Percentiles rank a stretch among this genome's conserved stretches.
Conservation (phyloP, 257 asterid species). For the Primulina eburnea region DNA sequence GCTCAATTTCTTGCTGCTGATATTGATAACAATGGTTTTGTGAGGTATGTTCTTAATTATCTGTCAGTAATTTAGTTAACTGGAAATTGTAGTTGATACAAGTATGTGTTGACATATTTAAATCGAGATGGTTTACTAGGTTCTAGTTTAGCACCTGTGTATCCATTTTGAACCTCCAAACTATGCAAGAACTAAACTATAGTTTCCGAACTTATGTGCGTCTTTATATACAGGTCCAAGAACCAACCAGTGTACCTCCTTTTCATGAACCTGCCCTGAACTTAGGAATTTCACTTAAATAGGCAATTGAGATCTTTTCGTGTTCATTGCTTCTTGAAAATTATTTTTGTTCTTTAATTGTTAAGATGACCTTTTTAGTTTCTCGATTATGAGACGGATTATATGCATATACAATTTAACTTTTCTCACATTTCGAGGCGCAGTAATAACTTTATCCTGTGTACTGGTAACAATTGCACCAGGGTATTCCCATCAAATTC, state of each 20-base stretch:
- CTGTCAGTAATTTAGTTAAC: conserved; percentile 9
- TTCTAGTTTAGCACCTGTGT: background rate
- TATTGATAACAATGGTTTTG: conserved; percentile 82
- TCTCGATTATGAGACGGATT: background rate
- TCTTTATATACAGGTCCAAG: background rate
- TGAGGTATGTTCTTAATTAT: conserved; percentile 44
- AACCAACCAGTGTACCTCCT: background rate
- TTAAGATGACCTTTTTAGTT: background rate
- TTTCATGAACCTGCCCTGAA: background rate
- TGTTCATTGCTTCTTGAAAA: background rate
- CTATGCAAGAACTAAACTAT: background rate
- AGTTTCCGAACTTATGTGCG: background rate
- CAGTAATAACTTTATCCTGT: background rate
- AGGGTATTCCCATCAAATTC: background rate
- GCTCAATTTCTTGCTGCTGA: conserved; percentile 97
- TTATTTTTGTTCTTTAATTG: no score
- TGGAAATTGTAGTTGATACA: conserved; percentile 9
- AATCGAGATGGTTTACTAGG: conserved; percentile 17
- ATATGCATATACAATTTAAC: no score
- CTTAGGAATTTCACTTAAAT: background rate
- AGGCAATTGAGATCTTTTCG: background rate
- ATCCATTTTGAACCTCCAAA: conserved; percentile 9
- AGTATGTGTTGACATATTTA: conserved; percentile 6
- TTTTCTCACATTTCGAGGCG: no score
- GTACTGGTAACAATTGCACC: background rate